Conservation (phyloP, 768 basidiomycete species). For the Boletus sp. region DNA sequence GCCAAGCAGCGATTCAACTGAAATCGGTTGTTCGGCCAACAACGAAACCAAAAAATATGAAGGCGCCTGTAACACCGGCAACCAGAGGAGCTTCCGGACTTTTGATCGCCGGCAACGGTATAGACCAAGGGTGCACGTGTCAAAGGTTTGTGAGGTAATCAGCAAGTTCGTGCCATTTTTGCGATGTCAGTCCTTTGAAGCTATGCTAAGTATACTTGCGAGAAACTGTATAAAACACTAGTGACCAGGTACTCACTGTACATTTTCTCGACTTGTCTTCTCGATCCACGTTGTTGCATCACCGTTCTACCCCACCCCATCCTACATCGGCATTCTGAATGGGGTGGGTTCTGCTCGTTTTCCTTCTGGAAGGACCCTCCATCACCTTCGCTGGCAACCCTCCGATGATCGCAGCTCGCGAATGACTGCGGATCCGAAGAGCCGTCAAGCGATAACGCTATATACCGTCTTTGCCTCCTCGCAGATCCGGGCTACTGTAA, state of each 20-base stretch:
- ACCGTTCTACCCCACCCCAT: constrained; percentile 3
- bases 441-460: too few species aligned
- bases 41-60: constrained; percentile 22
- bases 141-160: constrained; percentile 26
- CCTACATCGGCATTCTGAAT: background rate
- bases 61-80: constrained; percentile 5
- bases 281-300: background rate
- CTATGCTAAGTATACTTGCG: background rate
- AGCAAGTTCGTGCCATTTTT: constrained; percentile 7
- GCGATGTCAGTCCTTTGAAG: background rate
- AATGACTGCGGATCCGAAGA: too few species aligned
- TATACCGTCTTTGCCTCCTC: too few species aligned
- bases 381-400: too few species aligned
- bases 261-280: constrained; percentile 3
- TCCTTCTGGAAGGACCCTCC: too few species aligned
- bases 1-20: constrained; percentile 5
- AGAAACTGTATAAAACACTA: background rate
- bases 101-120: constrained; percentile 10
- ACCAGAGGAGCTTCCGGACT: constrained; percentile 8
- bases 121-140: constrained; percentile 19
- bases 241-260: background rate
- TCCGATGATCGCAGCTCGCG: too few species aligned
- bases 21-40: constrained; percentile 31
- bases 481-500: too few species aligned
- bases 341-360: too few species aligned